A percentile compares a stretch with the other conserved stretches of the same genome.
Evolutionary conservation across 306 rosid species (phyloP).

Genomic region (Vigna mungo): DNA sequence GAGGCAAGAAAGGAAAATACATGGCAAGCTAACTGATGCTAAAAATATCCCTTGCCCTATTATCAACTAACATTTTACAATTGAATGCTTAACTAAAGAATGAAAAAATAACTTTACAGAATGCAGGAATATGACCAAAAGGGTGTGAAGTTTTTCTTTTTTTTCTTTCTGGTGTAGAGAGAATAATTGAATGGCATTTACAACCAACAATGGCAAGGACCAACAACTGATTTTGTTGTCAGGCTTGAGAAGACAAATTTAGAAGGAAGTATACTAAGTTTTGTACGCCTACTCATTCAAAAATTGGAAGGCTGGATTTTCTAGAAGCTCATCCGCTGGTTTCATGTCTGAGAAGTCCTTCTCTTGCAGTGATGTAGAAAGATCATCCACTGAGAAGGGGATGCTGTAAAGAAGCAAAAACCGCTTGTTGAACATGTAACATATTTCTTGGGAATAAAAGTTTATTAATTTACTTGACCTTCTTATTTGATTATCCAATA

Average conservation of each 20-base stretch:
- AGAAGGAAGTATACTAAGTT: slow-evolving; percentile 31
- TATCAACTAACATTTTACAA: slow-evolving; percentile 42
- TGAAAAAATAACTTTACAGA: slow-evolving; percentile 54
- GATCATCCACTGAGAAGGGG: slow-evolving; percentile 92
- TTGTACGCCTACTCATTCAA: slow-evolving; percentile 61
- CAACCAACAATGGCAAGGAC: slow-evolving; percentile 54
- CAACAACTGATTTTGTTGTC: slow-evolving; percentile 43
- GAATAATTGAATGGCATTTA: slow-evolving; percentile 44
- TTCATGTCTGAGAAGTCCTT: slow-evolving; percentile 75
- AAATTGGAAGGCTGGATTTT: slow-evolving; percentile 82
- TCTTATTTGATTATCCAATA: background rate
- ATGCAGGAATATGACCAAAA: slow-evolving; percentile 33
- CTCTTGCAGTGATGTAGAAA: slow-evolving; percentile 71
- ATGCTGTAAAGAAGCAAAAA: slow-evolving; percentile 60
- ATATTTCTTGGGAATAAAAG: background rate
- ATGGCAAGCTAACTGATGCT: slow-evolving; percentile 43
- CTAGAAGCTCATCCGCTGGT: slow-evolving; percentile 72
- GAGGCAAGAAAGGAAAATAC: background rate
- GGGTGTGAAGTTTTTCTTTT: background rate
- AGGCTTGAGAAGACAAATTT: slow-evolving; percentile 34
- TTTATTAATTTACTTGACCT: background rate
- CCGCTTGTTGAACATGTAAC: background rate
- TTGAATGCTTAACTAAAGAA: slow-evolving; percentile 58
- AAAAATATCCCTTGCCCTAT: slow-evolving; percentile 43
- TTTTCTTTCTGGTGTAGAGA: slow-evolving; percentile 4